Conservation (phyloP, 305 asterid genomes). For the Fraxinus ornus region DNA sequence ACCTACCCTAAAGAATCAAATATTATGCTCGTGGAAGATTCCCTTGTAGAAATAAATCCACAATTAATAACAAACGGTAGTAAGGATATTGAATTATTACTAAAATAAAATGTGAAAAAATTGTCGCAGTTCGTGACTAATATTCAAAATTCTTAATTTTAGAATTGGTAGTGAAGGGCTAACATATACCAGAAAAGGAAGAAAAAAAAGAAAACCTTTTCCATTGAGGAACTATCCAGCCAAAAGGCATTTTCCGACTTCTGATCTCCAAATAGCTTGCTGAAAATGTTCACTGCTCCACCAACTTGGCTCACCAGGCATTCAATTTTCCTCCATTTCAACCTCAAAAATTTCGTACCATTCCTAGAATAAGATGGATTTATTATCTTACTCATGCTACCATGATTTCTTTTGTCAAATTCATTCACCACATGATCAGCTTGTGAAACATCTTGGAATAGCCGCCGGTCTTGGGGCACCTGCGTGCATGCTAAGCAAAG, state of each 20-base stretch:
- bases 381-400: conserved; percentile 28
- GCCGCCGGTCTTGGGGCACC: conserved; percentile 57
- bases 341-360: conserved; percentile 47
- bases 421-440: conserved; percentile 47
- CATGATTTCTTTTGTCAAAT: conserved; percentile 37
- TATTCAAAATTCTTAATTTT: background rate
- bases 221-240: conserved; percentile 94
- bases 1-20: background rate
- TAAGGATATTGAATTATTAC: background rate
- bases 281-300: conserved; percentile 72
- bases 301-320: conserved; percentile 62
- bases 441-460: conserved; percentile 50
- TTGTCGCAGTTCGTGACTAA: background rate
- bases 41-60: background rate
- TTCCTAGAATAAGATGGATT: conserved; percentile 37
- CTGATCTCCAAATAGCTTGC: conserved; percentile 61
- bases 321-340: conserved; percentile 79
- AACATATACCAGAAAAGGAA: background rate
- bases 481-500: conserved; percentile 91
- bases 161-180: background rate
- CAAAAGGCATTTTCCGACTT: conserved; percentile 75
- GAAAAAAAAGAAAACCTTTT: conserved; percentile 57
- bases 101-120: background rate
- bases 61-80: background rate
- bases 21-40: background rate